Base-by-base conservation (phyloP, 495 filamentous ascomycete genomes). In the Aspergillus avenaceus region DNA sequence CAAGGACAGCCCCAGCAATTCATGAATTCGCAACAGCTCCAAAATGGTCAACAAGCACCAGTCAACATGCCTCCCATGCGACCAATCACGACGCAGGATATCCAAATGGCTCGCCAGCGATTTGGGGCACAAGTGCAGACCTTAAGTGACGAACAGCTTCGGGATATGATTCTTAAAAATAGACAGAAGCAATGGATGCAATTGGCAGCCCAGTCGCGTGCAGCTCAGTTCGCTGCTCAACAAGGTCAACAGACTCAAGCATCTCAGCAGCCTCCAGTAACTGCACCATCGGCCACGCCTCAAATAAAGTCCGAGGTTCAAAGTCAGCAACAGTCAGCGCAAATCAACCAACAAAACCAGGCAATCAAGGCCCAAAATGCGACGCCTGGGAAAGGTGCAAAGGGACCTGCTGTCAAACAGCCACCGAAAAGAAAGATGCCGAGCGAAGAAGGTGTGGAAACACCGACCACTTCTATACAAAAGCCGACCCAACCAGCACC, bases 401-500 rank as follows among this genome's bases (percentile, higher is more conserved):
- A 68, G 41, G 59, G 45, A 4, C 25, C 62, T 47, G 18, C 61
- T 42, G 46, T 52, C 8, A 67, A 77, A 63, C 56, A 65, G 56
- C 25, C 58, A 70, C 28, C 62, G 25, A 76, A 73, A 54, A 88
- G 88, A 65, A 79, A 84, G 45, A 60, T 79, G 7, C 78, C 69
- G 48, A 75, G 74, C 32, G 87, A 90, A 49, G 86, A 91, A 59
- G 59, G 75, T 7, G 63, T 73, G 13, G 86, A 87, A 50, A 67
- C 74, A 21, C 73, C 72, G 22, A 75, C 75, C 45, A 55, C 52
- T 14, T 45, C 66, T 26, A 41, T 60, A 71, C 79, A 60, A 69
- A 67, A 53, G 32, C 45, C 61, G 34, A 45, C 27, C 45, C 72
- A 73, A 36, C 56, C 58, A 28, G 46, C 52, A 22, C 34, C 42